A percentile compares a stretch with the other conserved stretches of the same genome.
Conservation (phyloP, 2,329 filamentous ascomycete species). For the Coleophoma eucalyptorum region DNA sequence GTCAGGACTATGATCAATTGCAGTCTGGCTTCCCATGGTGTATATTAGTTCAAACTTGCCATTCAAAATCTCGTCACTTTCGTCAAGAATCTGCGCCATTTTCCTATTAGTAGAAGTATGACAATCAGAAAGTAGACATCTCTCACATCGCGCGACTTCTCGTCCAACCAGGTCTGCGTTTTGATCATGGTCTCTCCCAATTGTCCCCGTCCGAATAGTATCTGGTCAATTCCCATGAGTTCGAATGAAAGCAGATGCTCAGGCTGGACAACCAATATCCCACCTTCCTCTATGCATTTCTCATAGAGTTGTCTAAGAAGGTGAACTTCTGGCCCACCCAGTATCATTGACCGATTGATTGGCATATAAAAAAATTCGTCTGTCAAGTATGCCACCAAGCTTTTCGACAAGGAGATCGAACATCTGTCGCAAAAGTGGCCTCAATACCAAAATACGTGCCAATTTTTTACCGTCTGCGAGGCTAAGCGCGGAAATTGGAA, state of each 20-base stretch:
- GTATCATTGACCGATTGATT: conserved; percentile 46
- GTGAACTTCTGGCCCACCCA: conserved; percentile 27
- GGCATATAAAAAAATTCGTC: conserved; percentile 54
- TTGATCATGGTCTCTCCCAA: conserved; percentile 31
- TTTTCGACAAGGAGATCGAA: conserved; percentile 48
- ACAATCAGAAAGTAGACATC: neutral
- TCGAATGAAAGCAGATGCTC: conserved; percentile 60
- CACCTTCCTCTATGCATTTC: conserved; percentile 42
- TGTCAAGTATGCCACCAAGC: conserved; percentile 50
- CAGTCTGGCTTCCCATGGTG: conserved; percentile 47
- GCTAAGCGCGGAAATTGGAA: conserved; percentile 55
- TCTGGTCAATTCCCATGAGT: conserved; percentile 51
- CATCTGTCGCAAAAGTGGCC: conserved; percentile 59
- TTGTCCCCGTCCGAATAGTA: conserved; percentile 23
- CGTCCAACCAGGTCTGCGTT: conserved; percentile 38
- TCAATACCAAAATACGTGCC: conserved; percentile 56
- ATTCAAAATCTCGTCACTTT: conserved; percentile 60
- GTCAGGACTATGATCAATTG: conserved; percentile 45
- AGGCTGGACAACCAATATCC: conserved; percentile 55
- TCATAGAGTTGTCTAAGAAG: neutral
- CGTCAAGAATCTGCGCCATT: conserved; percentile 45
- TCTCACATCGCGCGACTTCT: conserved; percentile 36
- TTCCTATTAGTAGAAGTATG: neutral
- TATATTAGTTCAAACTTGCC: conserved; percentile 58
- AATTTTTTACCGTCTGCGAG: conserved; percentile 48